Evolutionary conservation across 805 yeast species (phyloP).

Genomic region (Barnettozyma wickerhamii): DNA sequence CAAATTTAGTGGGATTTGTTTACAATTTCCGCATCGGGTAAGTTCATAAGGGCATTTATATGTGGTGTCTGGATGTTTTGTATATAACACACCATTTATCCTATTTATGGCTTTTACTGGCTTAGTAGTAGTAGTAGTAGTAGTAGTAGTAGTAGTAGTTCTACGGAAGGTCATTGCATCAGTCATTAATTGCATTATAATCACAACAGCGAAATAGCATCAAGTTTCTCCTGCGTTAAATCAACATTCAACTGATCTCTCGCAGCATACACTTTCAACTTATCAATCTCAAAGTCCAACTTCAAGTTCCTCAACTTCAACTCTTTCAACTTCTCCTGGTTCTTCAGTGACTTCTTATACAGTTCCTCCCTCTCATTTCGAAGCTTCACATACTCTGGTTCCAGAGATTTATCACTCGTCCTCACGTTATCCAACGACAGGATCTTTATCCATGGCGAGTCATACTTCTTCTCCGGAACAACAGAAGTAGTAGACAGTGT

Average conservation of each 20-base stretch:
- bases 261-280: conserved; percentile 25
- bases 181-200: not conserved
- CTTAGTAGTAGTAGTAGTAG: too few relatives aligned
- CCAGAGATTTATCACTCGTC: conserved; percentile 1
- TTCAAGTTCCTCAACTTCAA: conserved; percentile 18
- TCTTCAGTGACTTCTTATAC: conserved; percentile 17
- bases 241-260: conserved; percentile 31
- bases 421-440: conserved; percentile 6
- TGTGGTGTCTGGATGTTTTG: too few relatives aligned
- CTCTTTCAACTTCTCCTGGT: conserved; percentile 24
- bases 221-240: conserved; percentile 32
- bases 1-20: too few relatives aligned
- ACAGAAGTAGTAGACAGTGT: not conserved
- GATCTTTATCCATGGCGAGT: conserved; percentile 16
- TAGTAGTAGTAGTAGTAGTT: too few relatives aligned
- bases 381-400: conserved; percentile 5
- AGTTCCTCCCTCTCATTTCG: conserved; percentile 13
- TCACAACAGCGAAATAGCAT: conserved; percentile 22
- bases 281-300: conserved; percentile 25
- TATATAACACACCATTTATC: too few relatives aligned
- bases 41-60: too few relatives aligned
- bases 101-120: too few relatives aligned
- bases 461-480: conserved; percentile 2
- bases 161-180: too few relatives aligned
- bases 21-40: too few relatives aligned